Conservation (phyloP, 2,329 filamentous ascomycete species). For the Xylariaceae sp. region DNA sequence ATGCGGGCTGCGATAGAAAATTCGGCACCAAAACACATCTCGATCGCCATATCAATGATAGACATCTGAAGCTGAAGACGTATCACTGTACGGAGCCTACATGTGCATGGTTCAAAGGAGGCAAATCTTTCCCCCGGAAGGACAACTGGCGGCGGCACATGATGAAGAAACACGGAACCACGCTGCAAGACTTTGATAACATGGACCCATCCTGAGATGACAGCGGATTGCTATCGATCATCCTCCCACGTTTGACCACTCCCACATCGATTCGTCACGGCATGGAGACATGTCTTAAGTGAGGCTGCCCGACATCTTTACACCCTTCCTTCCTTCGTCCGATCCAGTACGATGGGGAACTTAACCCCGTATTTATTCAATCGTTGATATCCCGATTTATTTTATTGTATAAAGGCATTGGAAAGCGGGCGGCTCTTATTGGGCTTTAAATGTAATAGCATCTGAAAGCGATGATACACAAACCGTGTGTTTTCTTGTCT, state of each 20-base stretch:
- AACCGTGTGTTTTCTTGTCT: not conserved
- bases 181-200: slow-evolving; percentile 25
- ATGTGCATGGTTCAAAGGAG: slow-evolving; percentile 56
- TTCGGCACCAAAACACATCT: slow-evolving; percentile 61
- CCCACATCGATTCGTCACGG: not conserved
- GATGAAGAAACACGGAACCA: slow-evolving; percentile 50
- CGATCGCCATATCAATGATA: slow-evolving; percentile 59
- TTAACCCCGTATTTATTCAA: not conserved
- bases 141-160: slow-evolving; percentile 62
- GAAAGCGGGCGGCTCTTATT: slow-evolving; percentile 26
- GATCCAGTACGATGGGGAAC: not conserved
- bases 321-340: not conserved
- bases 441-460: slow-evolving; percentile 22
- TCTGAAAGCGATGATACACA: slow-evolving; percentile 17
- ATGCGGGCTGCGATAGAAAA: slow-evolving; percentile 48
- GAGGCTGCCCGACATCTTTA: not conserved
- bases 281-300: not conserved
- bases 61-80: slow-evolving; percentile 56
- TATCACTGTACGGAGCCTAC: slow-evolving; percentile 53
- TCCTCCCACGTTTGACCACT: slow-evolving; percentile 12
- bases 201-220: slow-evolving; percentile 28
- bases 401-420: slow-evolving; percentile 24
- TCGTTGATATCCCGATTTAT: slow-evolving; percentile 9
- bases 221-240: not conserved
- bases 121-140: slow-evolving; percentile 57